These are phyloP conservation scores for Periconia sp. DNA, from an alignment of 2,329 filamentous ascomycete species.

Conservation along the genomic window DNA sequence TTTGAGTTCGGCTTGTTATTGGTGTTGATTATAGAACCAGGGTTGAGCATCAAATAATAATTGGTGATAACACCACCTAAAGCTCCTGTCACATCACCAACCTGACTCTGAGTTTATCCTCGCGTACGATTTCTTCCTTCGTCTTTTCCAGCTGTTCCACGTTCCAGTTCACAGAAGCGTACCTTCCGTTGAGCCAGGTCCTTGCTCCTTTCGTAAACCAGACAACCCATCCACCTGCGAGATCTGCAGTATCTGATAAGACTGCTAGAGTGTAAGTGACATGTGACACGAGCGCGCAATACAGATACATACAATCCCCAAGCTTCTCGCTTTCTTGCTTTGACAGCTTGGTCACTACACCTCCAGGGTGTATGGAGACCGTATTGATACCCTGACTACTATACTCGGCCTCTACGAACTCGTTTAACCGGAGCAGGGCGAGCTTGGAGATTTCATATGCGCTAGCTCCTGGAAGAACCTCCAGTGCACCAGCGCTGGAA, in stretches of 20 bases:
- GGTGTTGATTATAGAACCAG: no score
- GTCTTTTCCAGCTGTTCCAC: conserved; percentile 26
- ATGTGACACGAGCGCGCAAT: no score
- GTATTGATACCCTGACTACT: conserved; percentile 10
- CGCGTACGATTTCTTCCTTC: conserved; percentile 19
- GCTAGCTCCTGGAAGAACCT: conserved; percentile 1
- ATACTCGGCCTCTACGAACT: conserved; percentile 49
- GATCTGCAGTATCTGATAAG: not conserved
- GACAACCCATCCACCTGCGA: conserved; percentile 18
- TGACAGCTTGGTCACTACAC: not conserved
- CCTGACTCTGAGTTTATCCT: no score
- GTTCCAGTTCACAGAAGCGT: conserved; percentile 34
- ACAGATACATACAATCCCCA: no score
- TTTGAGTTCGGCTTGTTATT: no score
- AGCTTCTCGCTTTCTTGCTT: no score
- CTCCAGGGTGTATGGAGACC: conserved; percentile 17
- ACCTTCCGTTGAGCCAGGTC: conserved; percentile 33
- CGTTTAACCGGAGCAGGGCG: conserved; percentile 51
- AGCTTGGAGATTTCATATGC: conserved; percentile 54
- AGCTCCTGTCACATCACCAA: no score
- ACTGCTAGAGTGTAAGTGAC: no score
- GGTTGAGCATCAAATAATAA: no score
- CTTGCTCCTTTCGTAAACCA: conserved; percentile 27
- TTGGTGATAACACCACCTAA: no score
- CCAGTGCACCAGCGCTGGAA: conserved; percentile 47